Evolutionary conservation across 371 early-diverging fungal species (phyloP), one percentile per base, ranked within the genome.

Genomic region (Mucor mucedo): DNA sequence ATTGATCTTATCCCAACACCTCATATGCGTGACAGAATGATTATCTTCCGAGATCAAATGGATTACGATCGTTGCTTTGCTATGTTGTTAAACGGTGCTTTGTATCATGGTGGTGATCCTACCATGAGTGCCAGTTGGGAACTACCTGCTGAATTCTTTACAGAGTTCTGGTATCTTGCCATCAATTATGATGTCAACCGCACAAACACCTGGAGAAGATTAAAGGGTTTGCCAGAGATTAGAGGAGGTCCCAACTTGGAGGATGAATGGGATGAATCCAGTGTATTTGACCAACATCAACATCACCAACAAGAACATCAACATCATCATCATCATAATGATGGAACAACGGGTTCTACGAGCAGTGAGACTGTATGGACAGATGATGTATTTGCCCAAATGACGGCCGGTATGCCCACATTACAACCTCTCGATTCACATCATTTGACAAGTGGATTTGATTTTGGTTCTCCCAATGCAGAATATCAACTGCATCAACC

Each of bases 1-100:
- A 87, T 87, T 48, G 87, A 87, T 40, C 55, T 85, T 49, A 75
- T 87, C 9, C 85, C 87, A 5, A 79, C 83, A 35, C 81, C 83
- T 4, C 82, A 80, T 55, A 80, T 84, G 70, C 72, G 85, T 39
- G 87, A 85, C 39, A 68, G 83, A 58, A 87, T 87, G 87, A 87
- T 87, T 61, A 54, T 87, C 7, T 85, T 85, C 54, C 71, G 84
- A 55, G 75, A 80, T 42, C 66, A 72, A 8, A 85, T 79, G 72
- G 82, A 87, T 50, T 80, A 84, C 30, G 87, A 87, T 21, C 80
- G 80, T 2, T 83, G 84, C 28, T 84, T 84, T 61, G 71, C 77
- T 28, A 65, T 85, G 66, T 59, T 87, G 5, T 44, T 82, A 16
- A 78, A 68, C 9, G 80, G 76, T 10, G 81, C 85, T 1, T 70